Evolutionary conservation across 768 basidiomycete species (phyloP).

Genomic region (Fomitopsis serialis): DNA sequence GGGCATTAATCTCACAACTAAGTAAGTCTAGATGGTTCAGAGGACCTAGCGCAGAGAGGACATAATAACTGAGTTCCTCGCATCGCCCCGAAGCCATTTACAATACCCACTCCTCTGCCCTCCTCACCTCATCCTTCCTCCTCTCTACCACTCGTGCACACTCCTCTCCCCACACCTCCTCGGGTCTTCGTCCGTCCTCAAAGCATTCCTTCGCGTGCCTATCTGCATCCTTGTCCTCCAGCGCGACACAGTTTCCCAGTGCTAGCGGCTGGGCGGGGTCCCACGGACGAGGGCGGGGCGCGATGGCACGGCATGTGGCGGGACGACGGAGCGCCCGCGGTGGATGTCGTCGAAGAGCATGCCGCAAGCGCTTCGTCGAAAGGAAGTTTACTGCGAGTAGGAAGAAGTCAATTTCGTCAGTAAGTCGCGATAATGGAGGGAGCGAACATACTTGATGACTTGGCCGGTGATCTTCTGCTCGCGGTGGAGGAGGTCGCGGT

Average conservation of each 20-base stretch:
- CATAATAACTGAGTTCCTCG: too few species aligned
- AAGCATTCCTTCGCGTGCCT: conserved; percentile 49
- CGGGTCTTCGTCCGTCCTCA: conserved; percentile 26
- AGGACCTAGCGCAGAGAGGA: too few species aligned
- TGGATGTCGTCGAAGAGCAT: conserved; percentile 86
- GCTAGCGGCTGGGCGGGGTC: conserved; percentile 56
- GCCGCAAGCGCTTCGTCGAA: conserved; percentile 77
- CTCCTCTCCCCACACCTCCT: conserved; percentile 68
- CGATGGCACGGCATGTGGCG: conserved; percentile 69
- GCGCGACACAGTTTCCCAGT: conserved; percentile 81
- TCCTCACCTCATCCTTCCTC: conserved; percentile 53
- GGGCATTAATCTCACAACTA: too few species aligned
- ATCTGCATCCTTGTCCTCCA: conserved; percentile 73
- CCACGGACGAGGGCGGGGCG: conserved; percentile 79
- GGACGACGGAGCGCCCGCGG: conserved; percentile 70
- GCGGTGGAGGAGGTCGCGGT: conserved; percentile 68
- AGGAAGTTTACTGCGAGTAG: conserved; percentile 53
- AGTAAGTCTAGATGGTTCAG: too few species aligned
- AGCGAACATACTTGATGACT: conserved; percentile 45
- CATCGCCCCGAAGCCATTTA: too few species aligned
- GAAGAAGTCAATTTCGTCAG: neutral
- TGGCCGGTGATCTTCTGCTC: conserved; percentile 64
- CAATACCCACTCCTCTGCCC: conserved; percentile 51
- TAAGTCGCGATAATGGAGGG: neutral
- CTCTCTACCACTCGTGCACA: conserved; percentile 52